These are phyloP conservation scores for Cryomyces minteri DNA, from an alignment of 495 filamentous ascomycete genomes.

Conservation along the genomic window DNA sequence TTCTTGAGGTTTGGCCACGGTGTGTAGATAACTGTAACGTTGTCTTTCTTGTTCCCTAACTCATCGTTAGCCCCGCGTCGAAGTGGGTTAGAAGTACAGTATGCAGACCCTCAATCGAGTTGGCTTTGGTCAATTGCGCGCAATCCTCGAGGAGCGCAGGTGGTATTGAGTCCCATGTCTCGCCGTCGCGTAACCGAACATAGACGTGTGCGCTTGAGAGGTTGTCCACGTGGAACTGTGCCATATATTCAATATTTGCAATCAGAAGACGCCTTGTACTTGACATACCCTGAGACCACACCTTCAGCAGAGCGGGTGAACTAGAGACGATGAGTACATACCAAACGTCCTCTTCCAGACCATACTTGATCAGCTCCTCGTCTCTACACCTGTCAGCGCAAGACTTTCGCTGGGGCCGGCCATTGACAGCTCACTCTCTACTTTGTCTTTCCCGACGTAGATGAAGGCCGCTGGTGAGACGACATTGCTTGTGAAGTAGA, in stretches of 20 bases:
- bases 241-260: neutral
- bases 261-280: neutral
- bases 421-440: conserved; percentile 54
- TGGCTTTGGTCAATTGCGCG: conserved; percentile 90
- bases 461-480: conserved; percentile 62
- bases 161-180: conserved; percentile 69
- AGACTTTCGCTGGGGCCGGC: neutral
- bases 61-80: neutral
- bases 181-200: conserved; percentile 60
- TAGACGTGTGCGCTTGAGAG: conserved; percentile 94
- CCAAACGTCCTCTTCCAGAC: conserved; percentile 93
- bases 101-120: conserved; percentile 76
- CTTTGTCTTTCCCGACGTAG: conserved; percentile 97
- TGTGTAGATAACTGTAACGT: conserved; percentile 89
- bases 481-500: conserved; percentile 79
- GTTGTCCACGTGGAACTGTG: conserved; percentile 92
- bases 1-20: conserved; percentile 96
- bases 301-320: neutral
- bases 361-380: conserved; percentile 86
- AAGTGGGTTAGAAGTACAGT: neutral
- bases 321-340: conserved; percentile 19
- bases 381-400: conserved; percentile 32
- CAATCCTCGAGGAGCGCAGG: conserved; percentile 64
- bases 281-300: conserved; percentile 2
- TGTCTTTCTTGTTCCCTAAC: conserved; percentile 92